Evolutionary conservation across 2,329 filamentous ascomycete genomes (phyloP), one percentile per base, ranked within the genome.

Genomic region (Cercospora sp.): DNA sequence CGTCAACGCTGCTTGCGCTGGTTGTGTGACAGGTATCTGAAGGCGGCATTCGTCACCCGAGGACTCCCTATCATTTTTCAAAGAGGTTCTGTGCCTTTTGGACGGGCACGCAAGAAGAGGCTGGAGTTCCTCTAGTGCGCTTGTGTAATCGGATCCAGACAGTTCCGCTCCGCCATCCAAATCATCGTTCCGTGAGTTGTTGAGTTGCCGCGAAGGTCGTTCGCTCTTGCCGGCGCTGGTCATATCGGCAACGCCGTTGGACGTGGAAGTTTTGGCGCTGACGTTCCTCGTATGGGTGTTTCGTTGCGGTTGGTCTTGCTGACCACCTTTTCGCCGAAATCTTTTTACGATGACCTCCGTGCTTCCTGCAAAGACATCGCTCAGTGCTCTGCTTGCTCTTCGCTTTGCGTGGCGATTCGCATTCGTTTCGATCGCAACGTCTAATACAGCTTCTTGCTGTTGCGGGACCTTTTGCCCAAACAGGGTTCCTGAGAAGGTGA

Each of bases 331-430:
- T 16, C 40, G 21, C 10, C 37, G 37, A 28, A 62, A 26, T 16
- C n/a, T 26, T 16, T 32, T 26, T n/a, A 43, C 43, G 12, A 62
- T 30, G 21, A 45, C 13, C n/a, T 24, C 24, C 5, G 40, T 43
- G 24, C 28, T 51, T n/a, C 49, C 40, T 21, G 30, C 43, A 30
- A 63, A n/a, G 16, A n/a, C 32, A n/a, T 51, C 61, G 40, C 61
- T 63, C 40, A 63, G 18, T 63, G 61, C 40, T 53, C 61, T 28
- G 43, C 61, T 63, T 21, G 61, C 61, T 34, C 49, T 63, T n/a
- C 61, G 61, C 26, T 63, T 63, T 24, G 9, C 18, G 45, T 51
- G 45, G 8, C 45, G 45, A 2, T 13, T 18, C 5, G 21, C 21
- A 21, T n/a, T 24, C 13, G 28, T 18, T 40, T 13, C 49, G 21